phyloP scores from a whole-genome alignment of 306 rosid genomes.

The Dicorynia guianensis region DNA sequence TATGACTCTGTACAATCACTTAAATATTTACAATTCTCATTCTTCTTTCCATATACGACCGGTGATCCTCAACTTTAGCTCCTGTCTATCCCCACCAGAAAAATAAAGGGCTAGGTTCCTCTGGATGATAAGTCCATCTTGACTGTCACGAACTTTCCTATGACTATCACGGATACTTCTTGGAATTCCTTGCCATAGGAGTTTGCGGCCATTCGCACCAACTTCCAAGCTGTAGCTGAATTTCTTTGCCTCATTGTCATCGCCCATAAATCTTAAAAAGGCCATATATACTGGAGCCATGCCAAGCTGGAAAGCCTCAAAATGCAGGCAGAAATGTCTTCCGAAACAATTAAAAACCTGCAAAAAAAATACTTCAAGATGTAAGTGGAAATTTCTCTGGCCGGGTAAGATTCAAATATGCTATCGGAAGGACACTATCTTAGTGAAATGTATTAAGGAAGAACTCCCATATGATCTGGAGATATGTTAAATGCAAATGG shows the following conservation, averaged over 20 bases:
- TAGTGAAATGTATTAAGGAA: neutral
- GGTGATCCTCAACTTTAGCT: constrained; percentile 82
- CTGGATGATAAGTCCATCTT: constrained; percentile 93
- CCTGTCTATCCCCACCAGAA: constrained; percentile 86
- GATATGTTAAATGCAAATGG: constrained; percentile 4
- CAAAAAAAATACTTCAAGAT: constrained; percentile 31
- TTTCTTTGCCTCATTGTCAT: constrained; percentile 79
- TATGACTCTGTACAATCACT: constrained; percentile 53
- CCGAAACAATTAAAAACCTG: constrained; percentile 94
- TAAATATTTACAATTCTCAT: constrained; percentile 53
- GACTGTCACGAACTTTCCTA: constrained; percentile 89
- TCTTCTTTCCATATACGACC: constrained; percentile 99
- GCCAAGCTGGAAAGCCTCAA: constrained; percentile 90
- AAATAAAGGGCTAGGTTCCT: constrained; percentile 84
- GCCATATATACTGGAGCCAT: constrained; percentile 91
- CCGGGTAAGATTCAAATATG: neutral
- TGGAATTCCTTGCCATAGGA: constrained; percentile 93
- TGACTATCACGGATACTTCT: constrained; percentile 93
- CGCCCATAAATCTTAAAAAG: constrained; percentile 91
- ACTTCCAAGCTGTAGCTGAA: constrained; percentile 94
- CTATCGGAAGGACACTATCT: constrained; percentile 8
- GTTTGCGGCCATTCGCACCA: constrained; percentile 86
- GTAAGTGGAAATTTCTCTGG: neutral
- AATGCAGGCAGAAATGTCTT: constrained; percentile 91
- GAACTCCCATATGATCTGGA: neutral